A percentile compares a stretch with the other conserved stretches of the same genome.
Evolutionary conservation across 1,284 basidiomycete genomes (phyloP).

Genomic region (Cutaneotrichosporon sp.): DNA sequence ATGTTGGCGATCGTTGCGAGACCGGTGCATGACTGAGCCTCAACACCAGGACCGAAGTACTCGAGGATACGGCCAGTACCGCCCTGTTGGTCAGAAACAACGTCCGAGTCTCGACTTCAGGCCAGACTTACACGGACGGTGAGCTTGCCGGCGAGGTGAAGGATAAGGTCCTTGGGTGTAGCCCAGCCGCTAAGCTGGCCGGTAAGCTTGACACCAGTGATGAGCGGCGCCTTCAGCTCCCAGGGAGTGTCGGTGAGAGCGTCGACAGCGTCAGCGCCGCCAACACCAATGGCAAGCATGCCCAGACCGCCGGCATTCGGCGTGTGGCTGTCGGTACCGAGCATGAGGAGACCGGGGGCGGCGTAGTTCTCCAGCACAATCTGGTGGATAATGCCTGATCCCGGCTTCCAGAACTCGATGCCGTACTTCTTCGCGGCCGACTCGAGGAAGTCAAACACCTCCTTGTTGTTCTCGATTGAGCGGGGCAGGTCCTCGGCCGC

Average conservation of each 20-base stretch:
- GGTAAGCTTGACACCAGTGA: conserved; percentile 85
- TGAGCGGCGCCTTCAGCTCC: conserved; percentile 92
- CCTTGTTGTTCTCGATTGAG: conserved; percentile 83
- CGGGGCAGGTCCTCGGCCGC: conserved; percentile 46
- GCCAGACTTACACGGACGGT: conserved; percentile 71
- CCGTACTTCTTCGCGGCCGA: conserved; percentile 93
- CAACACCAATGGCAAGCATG: conserved; percentile 97
- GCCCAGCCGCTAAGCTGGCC: conserved; percentile 88
- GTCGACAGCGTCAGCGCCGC: conserved; percentile 98
- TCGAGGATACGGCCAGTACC: conserved; percentile 95
- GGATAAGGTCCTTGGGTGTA: conserved; percentile 93
- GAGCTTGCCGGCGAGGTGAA: conserved; percentile 88
- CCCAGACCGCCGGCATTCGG: conserved; percentile 97
- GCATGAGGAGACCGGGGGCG: conserved; percentile 60
- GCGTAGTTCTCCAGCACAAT: conserved; percentile 98
- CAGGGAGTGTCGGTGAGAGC: conserved; percentile 97
- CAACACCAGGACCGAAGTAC: conserved; percentile 95
- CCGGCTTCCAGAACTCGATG: conserved; percentile 86
- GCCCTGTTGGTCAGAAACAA: conserved; percentile 54
- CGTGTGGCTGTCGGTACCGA: conserved; percentile 84
- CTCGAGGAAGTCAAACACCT: conserved; percentile 97
- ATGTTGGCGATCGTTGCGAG: conserved; percentile 95
- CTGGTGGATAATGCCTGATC: conserved; percentile 87
- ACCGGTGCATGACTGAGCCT: conserved; percentile 87
- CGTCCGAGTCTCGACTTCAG: not conserved